phyloP scores from a whole-genome alignment of 208 protist genomes.

The Leishmania major region DNA sequence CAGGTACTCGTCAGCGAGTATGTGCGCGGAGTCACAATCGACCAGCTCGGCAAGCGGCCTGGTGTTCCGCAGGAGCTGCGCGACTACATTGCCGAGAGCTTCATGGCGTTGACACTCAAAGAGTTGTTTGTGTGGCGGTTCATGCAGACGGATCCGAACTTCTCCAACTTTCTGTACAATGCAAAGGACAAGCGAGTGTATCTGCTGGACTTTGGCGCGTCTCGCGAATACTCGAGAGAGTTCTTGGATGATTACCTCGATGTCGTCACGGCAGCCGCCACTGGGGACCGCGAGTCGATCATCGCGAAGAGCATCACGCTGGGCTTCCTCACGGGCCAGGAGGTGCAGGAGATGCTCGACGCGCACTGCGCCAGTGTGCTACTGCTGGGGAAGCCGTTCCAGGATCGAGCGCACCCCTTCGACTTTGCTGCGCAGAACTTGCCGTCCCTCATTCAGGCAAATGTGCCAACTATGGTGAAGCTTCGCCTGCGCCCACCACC shows the following conservation, averaged over 20 bases:
- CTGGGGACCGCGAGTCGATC: slow-evolving; percentile 72
- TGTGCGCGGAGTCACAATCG: slow-evolving; percentile 66
- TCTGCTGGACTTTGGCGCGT: slow-evolving; percentile 96
- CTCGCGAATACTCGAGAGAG: slow-evolving; percentile 69
- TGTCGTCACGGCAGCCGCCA: slow-evolving; percentile 88
- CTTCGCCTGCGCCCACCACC: slow-evolving; percentile 88
- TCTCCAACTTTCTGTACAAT: slow-evolving; percentile 96
- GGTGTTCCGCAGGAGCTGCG: slow-evolving; percentile 70
- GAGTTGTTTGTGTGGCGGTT: slow-evolving; percentile 96
- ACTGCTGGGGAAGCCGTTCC: slow-evolving; percentile 93
- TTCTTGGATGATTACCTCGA: slow-evolving; percentile 94
- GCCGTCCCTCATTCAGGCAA: slow-evolving; percentile 70
- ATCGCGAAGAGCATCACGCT: slow-evolving; percentile 89
- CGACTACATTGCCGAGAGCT: slow-evolving; percentile 76
- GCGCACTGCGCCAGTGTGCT: slow-evolving; percentile 90
- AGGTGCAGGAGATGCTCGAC: slow-evolving; percentile 90
- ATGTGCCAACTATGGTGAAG: slow-evolving; percentile 94
- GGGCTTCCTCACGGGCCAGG: slow-evolving; percentile 96
- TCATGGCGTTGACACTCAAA: slow-evolving; percentile 86
- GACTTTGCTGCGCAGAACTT: slow-evolving; percentile 91
- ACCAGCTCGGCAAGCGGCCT: slow-evolving; percentile 45
- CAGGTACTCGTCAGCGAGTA: slow-evolving; percentile 72
- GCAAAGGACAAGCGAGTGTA: slow-evolving; percentile 56
- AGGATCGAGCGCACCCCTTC: slow-evolving; percentile 53
- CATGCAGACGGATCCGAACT: slow-evolving; percentile 98